Base-by-base conservation (phyloP, 1,284 basidiomycete species). In the Microbotryomycetes sp. region DNA sequence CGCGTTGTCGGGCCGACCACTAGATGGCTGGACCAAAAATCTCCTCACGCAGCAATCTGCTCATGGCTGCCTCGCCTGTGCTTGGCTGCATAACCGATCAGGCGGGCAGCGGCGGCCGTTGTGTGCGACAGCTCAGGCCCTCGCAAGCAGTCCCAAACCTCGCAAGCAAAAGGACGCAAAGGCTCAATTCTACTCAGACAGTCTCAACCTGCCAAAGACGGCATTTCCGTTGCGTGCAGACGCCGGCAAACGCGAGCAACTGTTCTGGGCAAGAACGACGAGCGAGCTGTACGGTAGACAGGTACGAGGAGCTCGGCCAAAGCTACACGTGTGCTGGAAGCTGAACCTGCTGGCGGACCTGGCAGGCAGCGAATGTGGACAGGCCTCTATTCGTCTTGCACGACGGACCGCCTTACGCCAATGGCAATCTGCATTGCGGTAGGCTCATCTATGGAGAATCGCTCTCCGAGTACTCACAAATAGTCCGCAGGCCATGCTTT, bases 351-450 rank as follows among this genome's bases (percentile, higher is more conserved):
- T 23, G 1, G 9, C 11, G 24, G 4, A 57, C 18, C 56, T 54
- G 23, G 21, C 71, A 91, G 89, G 81, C 79, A 74, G 76, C 84
- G 65, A 82, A 87, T 71, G 82, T 80, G 27, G 76, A 80, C 26
- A 82, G 86, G 3, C 81, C 84, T 1, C 72, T 84, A 51, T 97
- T 92, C 73, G 85, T 97, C 26, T 79, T 96, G 53, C 93, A 96
- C 71, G 96, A 98, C 74, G 96, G 96, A 0, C 96, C 96, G 24
- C 96, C 94, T 0, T 98, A 98, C 72, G 96, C 96, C 1, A 98
- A 98, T 74, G 96, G 96, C 0, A 82, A 89, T 70, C 78, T 99
- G 51, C 96, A 99, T 73, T 92, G 94, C 80, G 94, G 92, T 91
- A 67, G 66, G 81, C 72, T 45, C n/a, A 28, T 26, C 27, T 23